Evolutionary conservation across 768 basidiomycete species (phyloP).

Genomic region (Boletus rufocinnamomeus): DNA sequence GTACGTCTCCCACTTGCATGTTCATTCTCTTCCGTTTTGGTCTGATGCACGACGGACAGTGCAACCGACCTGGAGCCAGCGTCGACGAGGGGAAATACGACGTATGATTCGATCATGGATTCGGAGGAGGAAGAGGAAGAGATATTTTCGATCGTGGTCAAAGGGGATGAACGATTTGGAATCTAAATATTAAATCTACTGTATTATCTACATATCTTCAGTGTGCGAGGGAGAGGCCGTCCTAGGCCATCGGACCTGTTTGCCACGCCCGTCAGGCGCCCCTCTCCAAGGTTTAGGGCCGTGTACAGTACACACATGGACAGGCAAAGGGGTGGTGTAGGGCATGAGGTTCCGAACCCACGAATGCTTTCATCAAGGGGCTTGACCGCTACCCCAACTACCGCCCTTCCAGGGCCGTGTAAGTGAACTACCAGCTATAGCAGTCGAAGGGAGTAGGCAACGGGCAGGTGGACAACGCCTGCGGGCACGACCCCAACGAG

Average conservation of each 20-base stretch:
- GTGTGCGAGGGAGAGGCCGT: too few species aligned
- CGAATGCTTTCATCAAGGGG: background rate
- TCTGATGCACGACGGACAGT: slow-evolving; percentile 2
- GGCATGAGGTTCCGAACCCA: too few species aligned
- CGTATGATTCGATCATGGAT: slow-evolving; percentile 56
- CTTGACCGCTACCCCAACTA: background rate
- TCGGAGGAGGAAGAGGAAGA: slow-evolving; percentile 42
- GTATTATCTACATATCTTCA: too few species aligned
- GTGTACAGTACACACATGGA: too few species aligned
- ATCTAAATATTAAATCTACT: background rate
- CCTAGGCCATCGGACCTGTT: too few species aligned
- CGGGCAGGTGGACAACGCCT: too few species aligned
- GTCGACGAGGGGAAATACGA: slow-evolving; percentile 18
- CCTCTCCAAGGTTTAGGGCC: too few species aligned
- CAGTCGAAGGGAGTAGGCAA: too few species aligned
- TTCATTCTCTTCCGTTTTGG: background rate
- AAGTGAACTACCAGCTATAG: too few species aligned
- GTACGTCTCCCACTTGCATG: slow-evolving; percentile 8
- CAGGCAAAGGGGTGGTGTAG: too few species aligned
- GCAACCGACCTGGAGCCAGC: slow-evolving; percentile 8
- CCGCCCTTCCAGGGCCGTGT: background rate
- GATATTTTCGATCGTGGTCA: background rate
- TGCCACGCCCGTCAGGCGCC: too few species aligned
- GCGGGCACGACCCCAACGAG: too few species aligned
- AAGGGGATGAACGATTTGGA: background rate